Evolutionary conservation across 2,329 filamentous ascomycete species (phyloP), one percentile per base, ranked within the genome.

Genomic region (Nigrospora sphaerica): DNA sequence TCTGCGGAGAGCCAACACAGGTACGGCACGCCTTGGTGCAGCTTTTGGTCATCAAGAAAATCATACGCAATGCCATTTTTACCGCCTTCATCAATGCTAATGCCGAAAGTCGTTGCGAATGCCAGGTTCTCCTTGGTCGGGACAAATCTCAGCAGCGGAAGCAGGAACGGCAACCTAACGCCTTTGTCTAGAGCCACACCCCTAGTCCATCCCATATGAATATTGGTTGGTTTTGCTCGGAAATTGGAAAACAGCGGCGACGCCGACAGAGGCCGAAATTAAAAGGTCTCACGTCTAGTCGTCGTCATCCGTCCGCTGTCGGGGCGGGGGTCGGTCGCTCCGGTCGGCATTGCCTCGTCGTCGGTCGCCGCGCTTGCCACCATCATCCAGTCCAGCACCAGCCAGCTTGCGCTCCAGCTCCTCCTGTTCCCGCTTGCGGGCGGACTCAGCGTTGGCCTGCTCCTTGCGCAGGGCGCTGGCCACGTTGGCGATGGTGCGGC

Each of bases 391-490:
- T 32, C 65, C 64, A 17, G 65, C 63, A 47, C 65, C 72, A 48
- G 70, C 69, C 44, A 81, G 61, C 70, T 87, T 87, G 57, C 81
- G 76, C 70, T 89, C 86, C 19, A 81, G 67, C 65, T 87, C 83
- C 65, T 82, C 81, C 54, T 77, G 68, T 70, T 89, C 88, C 56
- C 84, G 84, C 73, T 95, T 89, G 71, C 82, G 84, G 67, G 88
- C 82, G 45, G 81, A 72, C 58, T 86, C 77, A 56, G 86, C 91
- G 59, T 87, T 85, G 69, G 84, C 77, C 75, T 95, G 85, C 74
- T 95, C 88, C 63, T 80, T 75, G 61, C 84, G 81, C 55, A 97
- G 79, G 39, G 93, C 88, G 46, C 75, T 73, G 56, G 95, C 73
- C 16, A 98, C 90, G 55, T 81, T 82, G 62, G 81, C 78, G 59